Conservation (phyloP, 805 yeast species). For the Ogataea sp. region DNA sequence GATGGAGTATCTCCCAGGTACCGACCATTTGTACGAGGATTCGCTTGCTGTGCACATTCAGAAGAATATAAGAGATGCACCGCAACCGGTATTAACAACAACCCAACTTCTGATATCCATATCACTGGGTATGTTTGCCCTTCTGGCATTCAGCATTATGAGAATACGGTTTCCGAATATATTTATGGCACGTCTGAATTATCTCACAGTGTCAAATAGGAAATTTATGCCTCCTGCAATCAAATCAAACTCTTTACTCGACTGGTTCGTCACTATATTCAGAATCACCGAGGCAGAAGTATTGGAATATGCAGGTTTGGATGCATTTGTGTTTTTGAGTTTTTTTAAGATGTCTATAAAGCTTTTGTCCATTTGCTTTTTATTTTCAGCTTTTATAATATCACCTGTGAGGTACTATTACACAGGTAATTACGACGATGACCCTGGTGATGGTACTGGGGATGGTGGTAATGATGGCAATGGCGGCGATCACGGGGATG, state of each 20-base stretch:
- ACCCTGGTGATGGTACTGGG: constrained; percentile 24
- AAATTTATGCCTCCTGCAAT: constrained; percentile 50
- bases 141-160: constrained; percentile 60
- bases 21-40: background rate
- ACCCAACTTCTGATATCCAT: constrained; percentile 71
- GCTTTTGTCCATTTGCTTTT: constrained; percentile 51
- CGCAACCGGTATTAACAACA: constrained; percentile 50
- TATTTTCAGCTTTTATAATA: constrained; percentile 66
- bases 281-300: constrained; percentile 66
- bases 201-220: constrained; percentile 31
- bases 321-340: constrained; percentile 85
- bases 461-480: constrained; percentile 18
- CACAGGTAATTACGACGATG: constrained; percentile 72
- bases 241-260: constrained; percentile 52
- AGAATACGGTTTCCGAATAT: constrained; percentile 71
- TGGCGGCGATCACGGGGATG: constrained; percentile 3
- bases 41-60: background rate
- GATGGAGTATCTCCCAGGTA: no score
- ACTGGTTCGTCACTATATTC: constrained; percentile 71
- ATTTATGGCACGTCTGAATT: constrained; percentile 70
- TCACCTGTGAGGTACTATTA: constrained; percentile 79
- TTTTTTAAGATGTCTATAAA: constrained; percentile 86
- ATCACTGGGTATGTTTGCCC: constrained; percentile 59
- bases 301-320: constrained; percentile 85
- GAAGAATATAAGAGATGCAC: constrained; percentile 21